Conservation (phyloP, 1,284 basidiomycete genomes). For the Pseudozyma tsukubaensis region DNA sequence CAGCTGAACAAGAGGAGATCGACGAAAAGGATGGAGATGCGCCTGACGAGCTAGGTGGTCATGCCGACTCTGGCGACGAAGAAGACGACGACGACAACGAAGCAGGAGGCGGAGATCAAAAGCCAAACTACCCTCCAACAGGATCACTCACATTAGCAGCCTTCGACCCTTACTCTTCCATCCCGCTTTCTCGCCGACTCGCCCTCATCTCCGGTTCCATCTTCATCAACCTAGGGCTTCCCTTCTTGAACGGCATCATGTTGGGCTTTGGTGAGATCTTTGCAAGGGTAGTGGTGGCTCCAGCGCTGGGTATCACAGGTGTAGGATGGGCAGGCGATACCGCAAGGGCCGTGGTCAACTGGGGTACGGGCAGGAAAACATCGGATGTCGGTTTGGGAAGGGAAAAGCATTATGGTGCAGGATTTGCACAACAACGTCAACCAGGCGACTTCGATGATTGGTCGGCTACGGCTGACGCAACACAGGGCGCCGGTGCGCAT, state of each 20-base stretch:
- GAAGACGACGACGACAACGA: constrained; percentile 9
- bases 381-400: neutral
- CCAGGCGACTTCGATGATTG: constrained; percentile 39
- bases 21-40: constrained; percentile 36
- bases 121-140: constrained; percentile 44
- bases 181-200: constrained; percentile 47
- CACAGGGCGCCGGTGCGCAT: neutral
- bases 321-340: constrained; percentile 43
- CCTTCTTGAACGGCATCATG: constrained; percentile 98
- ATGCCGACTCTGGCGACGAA: constrained; percentile 12
- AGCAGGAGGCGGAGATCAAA: constrained; percentile 8
- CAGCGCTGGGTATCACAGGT: constrained; percentile 55
- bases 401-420: constrained; percentile 7
- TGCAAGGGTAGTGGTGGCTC: constrained; percentile 83
- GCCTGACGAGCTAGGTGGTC: constrained; percentile 12
- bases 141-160: constrained; percentile 62
- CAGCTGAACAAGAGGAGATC: constrained; percentile 15
- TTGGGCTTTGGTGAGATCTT: constrained; percentile 98
- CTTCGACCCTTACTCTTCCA: constrained; percentile 47
- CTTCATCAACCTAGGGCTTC: constrained; percentile 90
- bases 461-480: constrained; percentile 22
- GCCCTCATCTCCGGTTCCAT: constrained; percentile 78
- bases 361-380: constrained; percentile 21
- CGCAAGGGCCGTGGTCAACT: constrained; percentile 34
- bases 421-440: constrained; percentile 14